A percentile compares a stretch with the other conserved stretches of the same genome.
These are phyloP conservation scores for Solanum commersonii DNA, from an alignment of 257 asterid genomes.

Conservation along the genomic window DNA sequence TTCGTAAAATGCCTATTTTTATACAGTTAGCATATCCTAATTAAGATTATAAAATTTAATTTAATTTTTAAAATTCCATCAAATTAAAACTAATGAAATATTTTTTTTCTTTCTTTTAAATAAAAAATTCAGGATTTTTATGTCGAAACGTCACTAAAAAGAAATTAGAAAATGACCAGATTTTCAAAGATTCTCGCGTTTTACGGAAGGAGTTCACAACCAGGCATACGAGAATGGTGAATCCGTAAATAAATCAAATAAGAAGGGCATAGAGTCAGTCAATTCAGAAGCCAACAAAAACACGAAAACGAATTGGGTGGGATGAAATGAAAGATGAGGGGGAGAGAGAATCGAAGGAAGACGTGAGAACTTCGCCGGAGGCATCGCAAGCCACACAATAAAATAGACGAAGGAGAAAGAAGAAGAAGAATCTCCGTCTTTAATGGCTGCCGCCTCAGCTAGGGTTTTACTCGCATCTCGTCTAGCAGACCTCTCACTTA, in stretches of 20 bases:
- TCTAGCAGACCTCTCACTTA: conserved; percentile 38
- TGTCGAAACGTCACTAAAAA: neutral
- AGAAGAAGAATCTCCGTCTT: neutral
- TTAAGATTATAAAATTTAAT: neutral
- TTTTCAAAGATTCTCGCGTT: neutral
- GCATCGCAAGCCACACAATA: conserved; percentile 5
- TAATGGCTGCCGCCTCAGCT: conserved; percentile 56
- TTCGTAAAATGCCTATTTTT: neutral
- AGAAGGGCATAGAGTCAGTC: conserved; percentile 11
- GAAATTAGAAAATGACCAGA: neutral
- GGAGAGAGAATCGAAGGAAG: conserved; percentile 13
- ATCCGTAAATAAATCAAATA: conserved; percentile 30
- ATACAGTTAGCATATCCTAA: neutral
- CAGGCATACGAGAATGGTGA: conserved; percentile 16
- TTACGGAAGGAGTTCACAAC: neutral
- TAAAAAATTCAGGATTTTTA: neutral
- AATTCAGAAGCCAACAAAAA: conserved; percentile 20
- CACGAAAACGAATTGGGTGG: conserved; percentile 22
- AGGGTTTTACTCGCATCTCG: conserved; percentile 43
- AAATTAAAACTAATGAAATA: neutral
- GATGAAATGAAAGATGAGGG: conserved; percentile 16
- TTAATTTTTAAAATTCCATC: neutral
- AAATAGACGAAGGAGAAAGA: neutral
- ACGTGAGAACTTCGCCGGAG: conserved; percentile 28
- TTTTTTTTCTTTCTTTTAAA: neutral